Base-by-base conservation (phyloP, 495 filamentous ascomycete species). In the Aspergillus sclerotiicarbonarius region DNA sequence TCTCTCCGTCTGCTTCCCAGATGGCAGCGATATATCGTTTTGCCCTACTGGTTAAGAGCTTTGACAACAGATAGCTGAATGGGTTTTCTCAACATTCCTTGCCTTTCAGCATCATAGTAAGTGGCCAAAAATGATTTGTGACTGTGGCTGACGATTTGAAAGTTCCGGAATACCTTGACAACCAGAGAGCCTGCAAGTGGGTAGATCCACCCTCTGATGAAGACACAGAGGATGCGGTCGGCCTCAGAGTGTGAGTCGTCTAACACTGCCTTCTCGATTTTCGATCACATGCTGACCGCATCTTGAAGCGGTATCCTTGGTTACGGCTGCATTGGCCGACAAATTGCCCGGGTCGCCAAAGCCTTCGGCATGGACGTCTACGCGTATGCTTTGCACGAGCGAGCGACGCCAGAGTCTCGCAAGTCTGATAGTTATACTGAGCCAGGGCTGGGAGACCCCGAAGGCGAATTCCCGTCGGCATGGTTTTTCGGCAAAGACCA, bases 281-380 rank as follows among this genome's bases (percentile, higher is more conserved):
- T 13, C 35, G 3, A 12, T 13, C 10, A 12, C n/a, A n/a, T n/a
- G 15, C 35, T 37, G 10, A 33, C 31, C 31, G 6, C 5, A 8
- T 29, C 25, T 32, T 32, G 8, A 21, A 58, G 49, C 9, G 87
- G 87, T 32, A 83, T 91, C 51, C 77, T 91, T 4, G 89, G 89
- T 4, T 91, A 91, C 67, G 87, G 89, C 37, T 81, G 79, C 59
- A 90, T 92, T 56, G 88, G 87, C 1, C 73, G 87, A 8, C 87
- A 90, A 54, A 75, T 79, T 46, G 89, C 83, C 13, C 77, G 83
- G 3, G 74, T 90, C 0, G 82, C 76, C 7, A 78, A 80, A 12
- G 84, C 85, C 0, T 69, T 90, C 61, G 89, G 89, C 4, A 90
- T 89, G 86, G 80, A 86, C 31, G 82, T 92, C 19, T 79, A 89